Evolutionary conservation across 106 monocot species (phyloP).

Genomic region (Agapanthus africanus): DNA sequence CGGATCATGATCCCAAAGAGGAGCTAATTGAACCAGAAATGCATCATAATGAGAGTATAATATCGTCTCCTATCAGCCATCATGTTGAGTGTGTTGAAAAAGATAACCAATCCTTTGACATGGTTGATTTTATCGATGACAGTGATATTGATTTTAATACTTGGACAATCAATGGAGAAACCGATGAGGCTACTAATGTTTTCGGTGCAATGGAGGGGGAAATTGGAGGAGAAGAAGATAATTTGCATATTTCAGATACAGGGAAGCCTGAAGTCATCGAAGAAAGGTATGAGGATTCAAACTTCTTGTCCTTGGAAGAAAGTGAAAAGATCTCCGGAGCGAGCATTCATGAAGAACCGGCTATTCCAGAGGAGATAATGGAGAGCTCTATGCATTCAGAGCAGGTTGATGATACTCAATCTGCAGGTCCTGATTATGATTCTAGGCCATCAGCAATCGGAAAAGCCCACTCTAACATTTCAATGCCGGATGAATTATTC

Average conservation of each 20-base stretch:
- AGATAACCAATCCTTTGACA: conserved; percentile 8
- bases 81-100: conserved; percentile 11
- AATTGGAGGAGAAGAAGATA: conserved; percentile 1
- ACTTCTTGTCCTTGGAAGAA: not conserved
- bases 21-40: conserved; percentile 18
- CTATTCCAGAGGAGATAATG: too few species aligned
- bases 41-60: conserved; percentile 9
- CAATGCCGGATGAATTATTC: not conserved
- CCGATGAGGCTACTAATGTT: not conserved
- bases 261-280: conserved; percentile 6
- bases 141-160: not conserved
- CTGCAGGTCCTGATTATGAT: conserved; percentile 1
- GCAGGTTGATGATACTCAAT: not conserved
- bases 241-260: conserved; percentile 1
- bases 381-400: not conserved
- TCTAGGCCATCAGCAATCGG: not conserved
- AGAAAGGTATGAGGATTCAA: not conserved
- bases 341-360: not conserved
- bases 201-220: not conserved
- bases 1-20: conserved; percentile 18
- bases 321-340: not conserved
- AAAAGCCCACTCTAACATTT: not conserved
- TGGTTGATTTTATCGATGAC: not conserved
- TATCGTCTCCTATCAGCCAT: not conserved
- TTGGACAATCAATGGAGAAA: not conserved